Evolutionary conservation across 1,284 basidiomycete species (phyloP).

Genomic region (Tylopilus orsonianus): DNA sequence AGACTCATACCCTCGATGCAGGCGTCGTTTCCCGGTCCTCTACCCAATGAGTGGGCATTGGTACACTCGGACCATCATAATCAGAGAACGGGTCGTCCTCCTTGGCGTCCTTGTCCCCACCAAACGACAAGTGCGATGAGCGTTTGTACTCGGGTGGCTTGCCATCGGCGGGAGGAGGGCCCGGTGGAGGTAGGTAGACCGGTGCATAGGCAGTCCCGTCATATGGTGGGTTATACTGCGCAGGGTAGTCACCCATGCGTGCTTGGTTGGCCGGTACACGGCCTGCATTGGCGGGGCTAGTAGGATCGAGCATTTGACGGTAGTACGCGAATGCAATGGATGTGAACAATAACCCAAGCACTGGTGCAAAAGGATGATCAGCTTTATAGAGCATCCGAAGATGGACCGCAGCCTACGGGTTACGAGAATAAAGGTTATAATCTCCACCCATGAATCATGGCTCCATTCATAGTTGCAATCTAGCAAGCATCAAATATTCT

Average conservation of each 20-base stretch:
- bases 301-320: conserved; percentile 68
- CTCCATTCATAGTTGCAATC: conserved; percentile 40
- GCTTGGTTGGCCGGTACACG: conserved; percentile 34
- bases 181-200: conserved; percentile 31
- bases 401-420: conserved; percentile 25
- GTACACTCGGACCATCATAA: conserved; percentile 31
- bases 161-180: conserved; percentile 22
- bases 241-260: conserved; percentile 31
- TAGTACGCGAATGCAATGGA: conserved; percentile 65
- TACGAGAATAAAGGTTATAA: conserved; percentile 19
- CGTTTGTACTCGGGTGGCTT: conserved; percentile 35
- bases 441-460: conserved; percentile 33
- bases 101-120: conserved; percentile 26
- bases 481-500: conserved; percentile 12
- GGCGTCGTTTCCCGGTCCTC: conserved; percentile 32
- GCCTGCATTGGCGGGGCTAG: conserved; percentile 38
- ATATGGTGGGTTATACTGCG: conserved; percentile 44
- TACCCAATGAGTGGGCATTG: conserved; percentile 36
- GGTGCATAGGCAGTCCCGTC: conserved; percentile 25
- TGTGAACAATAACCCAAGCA: conserved; percentile 57
- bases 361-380: conserved; percentile 30
- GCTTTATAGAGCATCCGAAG: background rate
- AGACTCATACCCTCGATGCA: conserved; percentile 9
- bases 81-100: conserved; percentile 33
- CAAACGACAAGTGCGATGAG: conserved; percentile 12